These are phyloP conservation scores for Lipomyces oligophaga DNA, from an alignment of 805 yeast genomes.

Conservation along the genomic window DNA sequence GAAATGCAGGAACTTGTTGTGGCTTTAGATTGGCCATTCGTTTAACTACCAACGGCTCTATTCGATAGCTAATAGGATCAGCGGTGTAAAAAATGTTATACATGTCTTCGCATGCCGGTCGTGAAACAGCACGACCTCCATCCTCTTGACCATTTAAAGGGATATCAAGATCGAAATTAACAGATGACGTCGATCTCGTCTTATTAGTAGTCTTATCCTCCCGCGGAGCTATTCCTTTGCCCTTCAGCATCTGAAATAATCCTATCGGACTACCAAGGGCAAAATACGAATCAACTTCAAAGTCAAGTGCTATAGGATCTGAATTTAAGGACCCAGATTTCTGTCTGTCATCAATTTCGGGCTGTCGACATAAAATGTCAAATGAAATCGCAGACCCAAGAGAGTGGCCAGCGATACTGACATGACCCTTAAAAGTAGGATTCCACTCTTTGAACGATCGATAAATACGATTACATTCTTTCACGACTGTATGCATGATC, in stretches of 20 bases:
- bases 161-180: slow-evolving; percentile 16
- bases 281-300: slow-evolving; percentile 70
- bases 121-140: slow-evolving; percentile 38
- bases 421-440: slow-evolving; percentile 73
- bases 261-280: slow-evolving; percentile 91
- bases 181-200: slow-evolving; percentile 5
- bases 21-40: slow-evolving; percentile 50
- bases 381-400: slow-evolving; percentile 81
- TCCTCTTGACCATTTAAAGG: slow-evolving; percentile 8
- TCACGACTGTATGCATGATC: slow-evolving; percentile 59
- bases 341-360: slow-evolving; percentile 24
- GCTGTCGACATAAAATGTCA: slow-evolving; percentile 61
- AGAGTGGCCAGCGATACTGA: slow-evolving; percentile 86
- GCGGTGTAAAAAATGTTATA: slow-evolving; percentile 86
- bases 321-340: not conserved
- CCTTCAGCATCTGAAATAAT: slow-evolving; percentile 69
- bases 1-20: slow-evolving; percentile 52
- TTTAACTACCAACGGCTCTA: slow-evolving; percentile 74
- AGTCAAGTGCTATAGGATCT: slow-evolving; percentile 56
- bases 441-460: slow-evolving; percentile 55
- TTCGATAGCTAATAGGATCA: slow-evolving; percentile 85
- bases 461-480: slow-evolving; percentile 62
- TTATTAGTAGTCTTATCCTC: not conserved
- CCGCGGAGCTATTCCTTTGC: slow-evolving; percentile 48
- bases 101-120: slow-evolving; percentile 49